These are phyloP conservation scores for Parsonsia alboflavescens DNA, from an alignment of 257 asterid species.

Conservation along the genomic window DNA sequence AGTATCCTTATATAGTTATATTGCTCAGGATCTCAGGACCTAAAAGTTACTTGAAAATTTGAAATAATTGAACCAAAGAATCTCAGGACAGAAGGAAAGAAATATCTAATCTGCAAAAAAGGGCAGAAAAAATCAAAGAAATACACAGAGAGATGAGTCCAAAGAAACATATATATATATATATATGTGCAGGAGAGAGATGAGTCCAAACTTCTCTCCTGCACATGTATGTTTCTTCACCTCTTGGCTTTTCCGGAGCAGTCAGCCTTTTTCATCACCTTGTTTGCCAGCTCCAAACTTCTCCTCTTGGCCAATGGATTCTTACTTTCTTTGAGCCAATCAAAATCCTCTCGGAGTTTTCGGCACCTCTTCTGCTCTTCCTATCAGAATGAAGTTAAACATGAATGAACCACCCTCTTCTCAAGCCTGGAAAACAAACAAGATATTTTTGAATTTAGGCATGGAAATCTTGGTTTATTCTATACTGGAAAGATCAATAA, in stretches of 20 bases:
- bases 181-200: too few relatives aligned
- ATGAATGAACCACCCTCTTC: not conserved
- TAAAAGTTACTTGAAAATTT: not conserved
- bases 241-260: conserved; percentile 31
- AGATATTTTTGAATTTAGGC: conserved; percentile 28
- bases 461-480: conserved; percentile 25
- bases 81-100: not conserved
- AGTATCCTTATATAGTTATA: not conserved
- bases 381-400: conserved; percentile 28
- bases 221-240: conserved; percentile 41
- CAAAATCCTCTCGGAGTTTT: conserved; percentile 35
- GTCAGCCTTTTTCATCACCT: conserved; percentile 38
- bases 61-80: not conserved
- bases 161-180: too few relatives aligned
- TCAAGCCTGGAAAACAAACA: conserved; percentile 9
- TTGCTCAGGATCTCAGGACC: not conserved
- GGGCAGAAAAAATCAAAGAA: not conserved
- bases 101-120: not conserved
- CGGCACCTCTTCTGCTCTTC: conserved; percentile 41
- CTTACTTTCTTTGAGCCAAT: conserved; percentile 26
- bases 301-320: conserved; percentile 52
- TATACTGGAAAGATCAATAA: conserved; percentile 8
- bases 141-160: too few relatives aligned
- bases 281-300: conserved; percentile 49
- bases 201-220: too few relatives aligned